Evolutionary conservation across 78 protist genomes (phyloP).

Genomic region (Tieghemostelium lacteum): DNA sequence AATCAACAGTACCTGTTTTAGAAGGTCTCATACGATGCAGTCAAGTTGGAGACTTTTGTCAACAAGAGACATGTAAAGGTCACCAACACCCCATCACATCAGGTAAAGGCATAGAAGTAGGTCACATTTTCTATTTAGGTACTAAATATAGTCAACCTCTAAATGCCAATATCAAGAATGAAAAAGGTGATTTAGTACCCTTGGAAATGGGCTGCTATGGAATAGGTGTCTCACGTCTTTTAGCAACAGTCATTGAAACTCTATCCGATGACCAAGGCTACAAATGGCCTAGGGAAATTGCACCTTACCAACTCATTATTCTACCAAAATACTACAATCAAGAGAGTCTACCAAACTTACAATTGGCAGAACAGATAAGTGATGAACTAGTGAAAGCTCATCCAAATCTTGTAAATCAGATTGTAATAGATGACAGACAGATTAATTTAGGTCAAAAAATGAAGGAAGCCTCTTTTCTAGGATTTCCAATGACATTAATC

Average conservation of each 20-base stretch:
- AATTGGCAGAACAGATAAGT: conserved; percentile 9
- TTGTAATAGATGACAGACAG: conserved; percentile 27
- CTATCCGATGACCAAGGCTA: neutral
- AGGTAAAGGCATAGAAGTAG: conserved; percentile 77
- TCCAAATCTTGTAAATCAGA: conserved; percentile 13
- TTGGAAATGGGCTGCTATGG: conserved; percentile 85
- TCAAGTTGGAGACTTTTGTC: conserved; percentile 41
- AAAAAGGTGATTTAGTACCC: neutral
- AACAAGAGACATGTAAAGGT: neutral
- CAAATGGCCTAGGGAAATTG: conserved; percentile 42
- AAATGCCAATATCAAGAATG: neutral
- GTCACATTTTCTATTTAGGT: conserved; percentile 79
- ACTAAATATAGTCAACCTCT: conserved; percentile 52
- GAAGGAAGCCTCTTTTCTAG: conserved; percentile 23
- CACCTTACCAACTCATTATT: conserved; percentile 63
- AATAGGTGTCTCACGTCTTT: conserved; percentile 79
- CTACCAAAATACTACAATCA: conserved; percentile 24
- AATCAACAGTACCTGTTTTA: neutral
- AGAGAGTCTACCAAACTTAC: neutral
- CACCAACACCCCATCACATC: neutral
- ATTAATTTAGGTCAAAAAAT: neutral
- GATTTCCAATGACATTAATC: conserved; percentile 42
- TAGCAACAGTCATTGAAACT: conserved; percentile 74
- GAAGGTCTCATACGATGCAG: conserved; percentile 15
- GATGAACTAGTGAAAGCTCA: conserved; percentile 5